Base-by-base conservation (phyloP, 345 rosid genomes). In the Odontarrhena argentea region DNA sequence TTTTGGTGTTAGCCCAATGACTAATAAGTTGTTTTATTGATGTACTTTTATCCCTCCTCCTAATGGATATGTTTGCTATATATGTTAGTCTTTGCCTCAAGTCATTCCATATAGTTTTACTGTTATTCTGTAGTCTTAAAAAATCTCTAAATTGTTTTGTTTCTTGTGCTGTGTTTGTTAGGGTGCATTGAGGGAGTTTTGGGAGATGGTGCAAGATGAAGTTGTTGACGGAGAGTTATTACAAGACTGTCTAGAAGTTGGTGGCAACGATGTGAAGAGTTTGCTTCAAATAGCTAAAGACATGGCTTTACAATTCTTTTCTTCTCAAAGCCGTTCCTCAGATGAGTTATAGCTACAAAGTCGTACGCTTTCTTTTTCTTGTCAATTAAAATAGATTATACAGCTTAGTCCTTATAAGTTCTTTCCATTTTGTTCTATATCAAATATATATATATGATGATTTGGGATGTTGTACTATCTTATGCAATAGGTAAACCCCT, bases 171-270 rank as follows among this genome's bases (percentile, higher is more conserved):
- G 15, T 62, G 25, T 58, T n/a, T 26, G 37, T 68, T 79, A 88
- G 98, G 96, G 91, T 22, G 71, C 85, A 37, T 46, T 86, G 69
- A 81, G 86, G 83, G 86, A 84, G 36, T 50, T 75, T 63, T 77
- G 82, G 78, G 84, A 93, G 83, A 76, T 74, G 47, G 34, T 93
- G 57, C 79, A 73, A 46, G 77, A 46, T 54, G 96, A 89, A 71
- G 85, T 84, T 65, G 62, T 79, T 14, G 88, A 87, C 5, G 97
- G 92, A n/a, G 84, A 65, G 48, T 63, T 90, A 26, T 52, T 93
- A 68, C 83, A 75, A 77, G 94, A 93, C 70, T 89, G 96, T 71
- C 76, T 92, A 9, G 86, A 85, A 68, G 42, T 89, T 28, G 85
- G 96, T 1, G 64, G 81, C n/a, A 70, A 76, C 26, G 98, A 90